phyloP scores from a whole-genome alignment of 352 stramenopile species.

The Globisporangium viniferum region DNA sequence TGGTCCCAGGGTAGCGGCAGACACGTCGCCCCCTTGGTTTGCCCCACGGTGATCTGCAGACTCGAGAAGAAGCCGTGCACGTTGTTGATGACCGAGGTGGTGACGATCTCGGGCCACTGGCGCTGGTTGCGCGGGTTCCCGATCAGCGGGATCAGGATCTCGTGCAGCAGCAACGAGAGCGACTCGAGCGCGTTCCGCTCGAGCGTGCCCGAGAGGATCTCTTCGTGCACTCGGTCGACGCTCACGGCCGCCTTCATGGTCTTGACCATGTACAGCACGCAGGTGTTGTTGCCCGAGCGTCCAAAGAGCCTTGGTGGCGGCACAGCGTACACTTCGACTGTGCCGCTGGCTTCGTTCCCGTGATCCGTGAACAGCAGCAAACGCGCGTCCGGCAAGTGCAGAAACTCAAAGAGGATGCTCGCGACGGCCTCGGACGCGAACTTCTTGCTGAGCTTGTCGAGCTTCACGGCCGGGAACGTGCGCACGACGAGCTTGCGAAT shows the following conservation, averaged over 20 bases:
- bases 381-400: slow-evolving; percentile 55
- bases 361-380: slow-evolving; percentile 75
- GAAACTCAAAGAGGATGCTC: slow-evolving; percentile 64
- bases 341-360: slow-evolving; percentile 45
- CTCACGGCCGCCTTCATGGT: slow-evolving; percentile 62
- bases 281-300: slow-evolving; percentile 16
- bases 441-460: slow-evolving; percentile 50
- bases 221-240: slow-evolving; percentile 54
- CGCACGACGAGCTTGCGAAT: slow-evolving; percentile 58
- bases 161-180: slow-evolving; percentile 62
- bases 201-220: slow-evolving; percentile 73
- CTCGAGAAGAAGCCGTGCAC: slow-evolving; percentile 79
- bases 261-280: slow-evolving; percentile 78
- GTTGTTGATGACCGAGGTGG: slow-evolving; percentile 72
- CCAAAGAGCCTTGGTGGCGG: slow-evolving; percentile 50
- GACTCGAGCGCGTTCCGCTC: slow-evolving; percentile 75
- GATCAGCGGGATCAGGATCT: slow-evolving; percentile 74
- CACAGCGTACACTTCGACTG: slow-evolving; percentile 60
- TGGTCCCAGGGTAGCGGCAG: slow-evolving; percentile 84
- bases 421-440: slow-evolving; percentile 65
- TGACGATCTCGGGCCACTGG: slow-evolving; percentile 80
- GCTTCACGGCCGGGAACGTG: slow-evolving; percentile 63
- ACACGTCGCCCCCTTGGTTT: slow-evolving; percentile 80
- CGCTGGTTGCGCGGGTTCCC: slow-evolving; percentile 78
- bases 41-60: slow-evolving; percentile 86